These are phyloP conservation scores for Eragrostis curvula DNA, from an alignment of 176 grass and related monocot genomes.

Conservation along the genomic window DNA sequence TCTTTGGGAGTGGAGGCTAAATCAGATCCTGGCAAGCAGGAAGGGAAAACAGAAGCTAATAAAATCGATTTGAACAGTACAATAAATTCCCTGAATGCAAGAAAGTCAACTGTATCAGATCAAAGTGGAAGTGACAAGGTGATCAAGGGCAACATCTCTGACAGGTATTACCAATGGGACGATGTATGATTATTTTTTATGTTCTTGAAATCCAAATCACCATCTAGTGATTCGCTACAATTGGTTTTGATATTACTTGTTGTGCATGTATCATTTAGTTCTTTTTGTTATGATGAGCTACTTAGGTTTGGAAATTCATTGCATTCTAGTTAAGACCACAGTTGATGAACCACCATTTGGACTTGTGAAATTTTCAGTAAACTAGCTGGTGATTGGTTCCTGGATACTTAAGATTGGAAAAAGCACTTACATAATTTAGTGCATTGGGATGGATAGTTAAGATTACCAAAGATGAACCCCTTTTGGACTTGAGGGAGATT, in stretches of 20 bases:
- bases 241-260: conserved; percentile 6
- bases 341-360: not conserved
- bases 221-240: conserved; percentile 17
- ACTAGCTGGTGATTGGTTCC: not conserved
- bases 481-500: not conserved
- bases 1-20: conserved; percentile 41
- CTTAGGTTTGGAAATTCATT: conserved; percentile 3
- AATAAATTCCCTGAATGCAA: conserved; percentile 31
- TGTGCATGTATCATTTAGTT: conserved; percentile 11
- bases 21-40: conserved; percentile 35
- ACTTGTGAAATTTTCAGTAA: not conserved
- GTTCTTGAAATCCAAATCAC: not conserved
- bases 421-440: not conserved
- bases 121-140: conserved; percentile 36
- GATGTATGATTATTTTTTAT: conserved; percentile 27
- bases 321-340: not conserved
- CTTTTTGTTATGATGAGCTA: conserved; percentile 28
- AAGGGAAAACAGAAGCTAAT: conserved; percentile 29
- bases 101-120: conserved; percentile 33
- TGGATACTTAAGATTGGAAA: not conserved
- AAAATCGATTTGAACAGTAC: conserved; percentile 27
- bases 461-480: not conserved
- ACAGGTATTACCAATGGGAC: conserved; percentile 55
- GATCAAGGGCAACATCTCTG: conserved; percentile 32
- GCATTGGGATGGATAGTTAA: conserved; percentile 1